phyloP scores from a whole-genome alignment of 768 basidiomycete species.

The Trametes cubensis region DNA sequence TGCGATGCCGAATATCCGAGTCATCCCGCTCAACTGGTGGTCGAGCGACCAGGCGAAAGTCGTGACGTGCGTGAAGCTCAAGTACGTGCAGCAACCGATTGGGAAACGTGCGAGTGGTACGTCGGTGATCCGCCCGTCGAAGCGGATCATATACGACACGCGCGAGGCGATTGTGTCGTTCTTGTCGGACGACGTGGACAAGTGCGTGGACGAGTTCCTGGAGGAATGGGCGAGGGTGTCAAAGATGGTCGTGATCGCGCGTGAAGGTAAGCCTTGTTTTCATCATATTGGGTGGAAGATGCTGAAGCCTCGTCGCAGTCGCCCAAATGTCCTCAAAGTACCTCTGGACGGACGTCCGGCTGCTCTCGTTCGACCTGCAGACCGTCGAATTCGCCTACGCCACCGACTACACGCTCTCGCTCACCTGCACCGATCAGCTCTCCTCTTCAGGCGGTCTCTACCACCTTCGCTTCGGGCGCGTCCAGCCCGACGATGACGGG shows the following conservation, averaged over 20 bases:
- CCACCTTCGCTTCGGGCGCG: slow-evolving; percentile 70
- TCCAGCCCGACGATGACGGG: slow-evolving; percentile 28
- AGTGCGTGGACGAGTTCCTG: slow-evolving; percentile 86
- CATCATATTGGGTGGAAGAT: too few species aligned
- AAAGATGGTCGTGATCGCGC: slow-evolving; percentile 92
- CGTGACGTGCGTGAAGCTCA: slow-evolving; percentile 87
- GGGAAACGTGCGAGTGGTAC: slow-evolving; percentile 63
- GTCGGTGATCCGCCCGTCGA: slow-evolving; percentile 77
- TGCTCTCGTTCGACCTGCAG: slow-evolving; percentile 89
- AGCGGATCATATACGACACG: slow-evolving; percentile 88
- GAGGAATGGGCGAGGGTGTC: slow-evolving; percentile 93
- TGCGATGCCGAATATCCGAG: slow-evolving; percentile 89
- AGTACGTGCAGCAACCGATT: slow-evolving; percentile 85
- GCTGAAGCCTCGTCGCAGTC: slow-evolving; percentile 47
- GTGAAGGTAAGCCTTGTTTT: slow-evolving; percentile 62
- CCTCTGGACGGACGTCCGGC: slow-evolving; percentile 73
- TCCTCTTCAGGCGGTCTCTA: slow-evolving; percentile 71
- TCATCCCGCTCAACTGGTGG: slow-evolving; percentile 93
- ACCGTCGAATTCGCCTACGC: slow-evolving; percentile 90
- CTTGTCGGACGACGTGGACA: slow-evolving; percentile 81
- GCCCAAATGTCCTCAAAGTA: slow-evolving; percentile 79
- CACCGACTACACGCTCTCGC: slow-evolving; percentile 72
- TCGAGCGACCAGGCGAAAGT: slow-evolving; percentile 78
- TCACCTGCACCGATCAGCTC: slow-evolving; percentile 77
- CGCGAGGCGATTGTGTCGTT: slow-evolving; percentile 88